A percentile compares a stretch with the other conserved stretches of the same genome.
Evolutionary conservation across 2,329 filamentous ascomycete species (phyloP).

Genomic region (Aureobasidium sp.): DNA sequence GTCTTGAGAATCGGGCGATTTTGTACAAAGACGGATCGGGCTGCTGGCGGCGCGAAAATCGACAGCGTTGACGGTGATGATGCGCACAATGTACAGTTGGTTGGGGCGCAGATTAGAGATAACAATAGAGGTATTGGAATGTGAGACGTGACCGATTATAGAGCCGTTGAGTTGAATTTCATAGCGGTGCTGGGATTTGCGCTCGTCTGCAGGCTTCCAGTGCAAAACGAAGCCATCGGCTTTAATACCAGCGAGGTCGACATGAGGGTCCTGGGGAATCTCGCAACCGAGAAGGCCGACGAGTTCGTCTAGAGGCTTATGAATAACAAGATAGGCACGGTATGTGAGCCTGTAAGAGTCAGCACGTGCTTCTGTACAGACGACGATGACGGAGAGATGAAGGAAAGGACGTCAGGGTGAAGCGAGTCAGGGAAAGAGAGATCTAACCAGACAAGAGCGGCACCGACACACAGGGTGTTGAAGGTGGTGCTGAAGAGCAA

Average conservation of each 20-base stretch:
- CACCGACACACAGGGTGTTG: slow-evolving; percentile 17
- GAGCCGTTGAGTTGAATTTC: slow-evolving; percentile 83
- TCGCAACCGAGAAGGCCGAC: slow-evolving; percentile 89
- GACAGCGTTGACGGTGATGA: slow-evolving; percentile 82
- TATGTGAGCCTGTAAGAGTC: slow-evolving; percentile 57
- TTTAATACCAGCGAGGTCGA: slow-evolving; percentile 84
- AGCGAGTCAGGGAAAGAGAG: background rate
- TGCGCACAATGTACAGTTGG: slow-evolving; percentile 87
- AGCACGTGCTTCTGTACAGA: background rate
- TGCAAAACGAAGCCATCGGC: slow-evolving; percentile 81
- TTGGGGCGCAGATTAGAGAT: slow-evolving; percentile 81
- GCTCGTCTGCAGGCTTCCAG: slow-evolving; percentile 56
- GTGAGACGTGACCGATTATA: slow-evolving; percentile 74
- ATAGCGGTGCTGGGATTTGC: slow-evolving; percentile 71
- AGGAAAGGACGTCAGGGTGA: background rate
- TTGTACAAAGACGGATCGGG: slow-evolving; percentile 75
- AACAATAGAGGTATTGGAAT: slow-evolving; percentile 78
- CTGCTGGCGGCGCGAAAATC: slow-evolving; percentile 89
- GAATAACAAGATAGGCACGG: slow-evolving; percentile 79
- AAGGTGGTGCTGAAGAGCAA: slow-evolving; percentile 16
- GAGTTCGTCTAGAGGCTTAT: slow-evolving; percentile 84
- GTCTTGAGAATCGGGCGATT: slow-evolving; percentile 36
- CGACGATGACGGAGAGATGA: background rate
- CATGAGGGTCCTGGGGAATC: slow-evolving; percentile 80
- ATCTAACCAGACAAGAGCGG: slow-evolving; percentile 17